Evolutionary conservation across 1,284 basidiomycete genomes (phyloP).

Genomic region (Pholiota adiposa): DNA sequence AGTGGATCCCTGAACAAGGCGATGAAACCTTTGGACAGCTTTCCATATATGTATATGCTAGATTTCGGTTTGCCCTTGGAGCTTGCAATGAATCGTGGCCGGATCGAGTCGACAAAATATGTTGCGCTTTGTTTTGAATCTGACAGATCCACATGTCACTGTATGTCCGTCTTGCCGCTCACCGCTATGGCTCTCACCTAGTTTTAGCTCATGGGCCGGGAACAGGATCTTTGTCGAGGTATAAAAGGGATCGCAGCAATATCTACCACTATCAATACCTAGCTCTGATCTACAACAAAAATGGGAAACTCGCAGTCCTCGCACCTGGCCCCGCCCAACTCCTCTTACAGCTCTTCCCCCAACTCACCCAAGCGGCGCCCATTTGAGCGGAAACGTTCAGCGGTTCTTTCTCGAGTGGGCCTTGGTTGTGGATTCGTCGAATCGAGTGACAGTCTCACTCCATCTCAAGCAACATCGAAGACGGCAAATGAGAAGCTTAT

Average conservation of each 20-base stretch:
- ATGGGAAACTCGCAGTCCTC: conserved; percentile 44
- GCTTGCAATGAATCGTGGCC: conserved; percentile 8
- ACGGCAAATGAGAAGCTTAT: conserved; percentile 26
- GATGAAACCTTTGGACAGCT: not conserved
- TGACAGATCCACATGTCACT: conserved; percentile 28
- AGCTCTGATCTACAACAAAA: conserved; percentile 6
- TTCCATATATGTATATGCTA: conserved; percentile 4
- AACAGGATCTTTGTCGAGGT: conserved; percentile 21
- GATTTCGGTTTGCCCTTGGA: conserved; percentile 4
- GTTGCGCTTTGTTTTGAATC: conserved; percentile 26
- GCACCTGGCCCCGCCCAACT: conserved; percentile 15
- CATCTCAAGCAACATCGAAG: conserved; percentile 22
- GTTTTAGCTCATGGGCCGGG: conserved; percentile 19
- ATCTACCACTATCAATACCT: conserved; percentile 3
- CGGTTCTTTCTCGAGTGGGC: conserved; percentile 39
- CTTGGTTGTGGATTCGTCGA: conserved; percentile 40
- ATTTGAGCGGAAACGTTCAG: conserved; percentile 35
- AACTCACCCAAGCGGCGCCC: conserved; percentile 26
- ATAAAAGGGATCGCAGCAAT: conserved; percentile 19
- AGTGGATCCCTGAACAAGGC: not conserved
- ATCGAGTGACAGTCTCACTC: conserved; percentile 31
- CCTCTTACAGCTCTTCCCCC: conserved; percentile 31
- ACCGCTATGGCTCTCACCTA: conserved; percentile 21
- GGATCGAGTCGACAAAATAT: conserved; percentile 12
- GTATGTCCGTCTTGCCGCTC: conserved; percentile 16